A percentile compares a stretch with the other conserved stretches of the same genome.
These are phyloP conservation scores for Glycine tomentella DNA, from an alignment of 306 rosid genomes.

Conservation along the genomic window DNA sequence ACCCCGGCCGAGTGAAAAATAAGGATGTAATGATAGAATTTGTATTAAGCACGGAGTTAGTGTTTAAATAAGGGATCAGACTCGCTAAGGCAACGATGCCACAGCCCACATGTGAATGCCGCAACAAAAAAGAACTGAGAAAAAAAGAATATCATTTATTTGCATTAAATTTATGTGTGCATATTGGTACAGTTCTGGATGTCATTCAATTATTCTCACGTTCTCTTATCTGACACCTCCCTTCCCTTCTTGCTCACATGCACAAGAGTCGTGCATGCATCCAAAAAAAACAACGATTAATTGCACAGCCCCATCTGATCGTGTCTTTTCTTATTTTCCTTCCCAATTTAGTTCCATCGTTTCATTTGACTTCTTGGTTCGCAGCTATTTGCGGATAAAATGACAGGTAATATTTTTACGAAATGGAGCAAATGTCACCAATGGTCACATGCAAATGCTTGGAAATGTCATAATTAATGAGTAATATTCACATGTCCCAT, in stretches of 20 bases:
- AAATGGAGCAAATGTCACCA: conserved; percentile 35
- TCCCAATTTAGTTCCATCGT: conserved; percentile 12
- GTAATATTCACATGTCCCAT: background rate
- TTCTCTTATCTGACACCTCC: conserved; percentile 54
- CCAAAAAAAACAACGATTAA: conserved; percentile 32
- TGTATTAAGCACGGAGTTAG: conserved; percentile 40
- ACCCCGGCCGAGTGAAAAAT: too few species aligned
- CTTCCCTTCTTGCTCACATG: conserved; percentile 65
- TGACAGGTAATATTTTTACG: conserved; percentile 25
- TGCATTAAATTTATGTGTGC: conserved; percentile 40
- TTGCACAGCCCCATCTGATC: conserved; percentile 42
- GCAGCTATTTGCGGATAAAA: conserved; percentile 46
- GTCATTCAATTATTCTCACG: conserved; percentile 85
- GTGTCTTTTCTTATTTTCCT: background rate
- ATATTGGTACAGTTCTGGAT: conserved; percentile 44
- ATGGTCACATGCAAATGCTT: conserved; percentile 57
- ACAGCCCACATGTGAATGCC: conserved; percentile 69
- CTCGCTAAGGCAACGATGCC: conserved; percentile 47
- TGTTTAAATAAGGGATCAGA: conserved; percentile 62
- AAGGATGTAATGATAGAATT: background rate
- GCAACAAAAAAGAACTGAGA: background rate
- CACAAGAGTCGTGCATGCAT: conserved; percentile 59
- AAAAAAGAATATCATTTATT: background rate
- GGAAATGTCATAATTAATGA: background rate
- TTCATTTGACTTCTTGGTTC: conserved; percentile 35